Percentiles rank a stretch among this genome's conserved stretches.
Conservation (phyloP, 75 land plant species). For the Ceratopteris richardii region DNA sequence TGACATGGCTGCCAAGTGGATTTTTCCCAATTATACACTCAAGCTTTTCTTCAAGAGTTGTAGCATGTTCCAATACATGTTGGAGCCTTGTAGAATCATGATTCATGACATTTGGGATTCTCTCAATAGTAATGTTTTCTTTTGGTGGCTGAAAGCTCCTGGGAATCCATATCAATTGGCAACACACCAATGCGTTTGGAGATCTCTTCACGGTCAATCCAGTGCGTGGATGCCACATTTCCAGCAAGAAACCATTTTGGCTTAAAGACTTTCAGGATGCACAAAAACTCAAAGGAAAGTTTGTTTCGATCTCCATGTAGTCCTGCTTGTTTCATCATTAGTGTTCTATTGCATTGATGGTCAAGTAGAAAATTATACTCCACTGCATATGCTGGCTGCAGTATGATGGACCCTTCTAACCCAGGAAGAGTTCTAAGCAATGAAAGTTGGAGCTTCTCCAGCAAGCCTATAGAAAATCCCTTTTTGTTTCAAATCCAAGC, state of each 20-base stretch:
- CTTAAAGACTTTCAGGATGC: too few relatives aligned
- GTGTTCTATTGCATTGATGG: conserved; percentile 74
- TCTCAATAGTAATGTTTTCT: conserved; percentile 12
- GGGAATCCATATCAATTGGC: conserved; percentile 15
- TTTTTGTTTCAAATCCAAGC: conserved; percentile 87
- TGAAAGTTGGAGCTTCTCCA: conserved; percentile 78
- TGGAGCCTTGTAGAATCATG: conserved; percentile 4
- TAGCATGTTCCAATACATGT: conserved; percentile 10
- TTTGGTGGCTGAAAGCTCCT: conserved; percentile 11
- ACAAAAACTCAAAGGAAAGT: too few relatives aligned
- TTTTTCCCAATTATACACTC: not conserved
- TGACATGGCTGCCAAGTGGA: conserved; percentile 1
- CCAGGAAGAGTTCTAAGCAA: conserved; percentile 91
- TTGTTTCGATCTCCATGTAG: conserved; percentile 98
- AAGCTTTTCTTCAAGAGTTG: conserved; percentile 8
- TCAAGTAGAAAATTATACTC: conserved; percentile 96
- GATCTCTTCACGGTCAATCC: conserved; percentile 34
- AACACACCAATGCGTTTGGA: conserved; percentile 11
- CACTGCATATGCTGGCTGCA: conserved; percentile 98
- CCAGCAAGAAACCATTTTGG: conserved; percentile 33
- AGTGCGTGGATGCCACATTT: conserved; percentile 34
- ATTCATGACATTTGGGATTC: conserved; percentile 1
- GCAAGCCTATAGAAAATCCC: conserved; percentile 98
- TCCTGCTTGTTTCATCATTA: conserved; percentile 94
- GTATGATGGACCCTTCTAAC: conserved; percentile 80